Evolutionary conservation across 1,139 yeast genomes (phyloP).

Genomic region (Fermentozyma sake): DNA sequence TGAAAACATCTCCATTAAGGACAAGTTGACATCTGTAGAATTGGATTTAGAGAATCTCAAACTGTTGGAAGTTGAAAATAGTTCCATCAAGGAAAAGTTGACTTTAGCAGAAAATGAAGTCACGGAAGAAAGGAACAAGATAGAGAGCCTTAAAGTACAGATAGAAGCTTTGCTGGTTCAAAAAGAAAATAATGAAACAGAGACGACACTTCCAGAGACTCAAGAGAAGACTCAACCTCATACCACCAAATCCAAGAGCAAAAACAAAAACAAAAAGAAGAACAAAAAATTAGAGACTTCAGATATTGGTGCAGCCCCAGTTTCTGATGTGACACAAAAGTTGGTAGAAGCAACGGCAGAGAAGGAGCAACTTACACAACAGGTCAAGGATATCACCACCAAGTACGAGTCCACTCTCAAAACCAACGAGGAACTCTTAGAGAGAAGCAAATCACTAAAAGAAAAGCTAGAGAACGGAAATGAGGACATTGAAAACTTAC

Average conservation of each 20-base stretch:
- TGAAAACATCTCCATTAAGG: too few relatives aligned
- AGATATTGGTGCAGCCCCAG: too few relatives aligned
- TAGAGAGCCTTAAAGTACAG: too few relatives aligned
- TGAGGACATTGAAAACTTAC: slow-evolving; percentile 55
- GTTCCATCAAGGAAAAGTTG: too few relatives aligned
- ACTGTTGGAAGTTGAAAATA: too few relatives aligned
- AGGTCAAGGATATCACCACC: slow-evolving; percentile 3
- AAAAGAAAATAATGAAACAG: too few relatives aligned
- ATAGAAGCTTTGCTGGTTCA: too few relatives aligned
- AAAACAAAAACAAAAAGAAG: slow-evolving; percentile 7
- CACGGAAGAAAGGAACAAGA: too few relatives aligned
- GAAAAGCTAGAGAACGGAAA: slow-evolving; percentile 22
- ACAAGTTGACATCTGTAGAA: too few relatives aligned
- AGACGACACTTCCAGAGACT: slow-evolving; percentile 1
- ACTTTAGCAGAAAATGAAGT: too few relatives aligned
- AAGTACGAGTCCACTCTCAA: slow-evolving; percentile 5
- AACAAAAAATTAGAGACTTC: slow-evolving; percentile 3
- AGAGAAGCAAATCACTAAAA: slow-evolving; percentile 13
- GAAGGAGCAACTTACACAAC: not conserved
- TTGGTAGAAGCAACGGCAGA: slow-evolving; percentile 2
- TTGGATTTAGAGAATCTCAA: too few relatives aligned
- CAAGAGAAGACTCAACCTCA: slow-evolving; percentile 1
- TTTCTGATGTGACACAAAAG: too few relatives aligned
- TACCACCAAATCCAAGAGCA: slow-evolving; percentile 2
- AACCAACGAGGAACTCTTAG: slow-evolving; percentile 13